phyloP scores from a whole-genome alignment of 2,329 filamentous ascomycete genomes.

The Tolypocladium capitatum region DNA sequence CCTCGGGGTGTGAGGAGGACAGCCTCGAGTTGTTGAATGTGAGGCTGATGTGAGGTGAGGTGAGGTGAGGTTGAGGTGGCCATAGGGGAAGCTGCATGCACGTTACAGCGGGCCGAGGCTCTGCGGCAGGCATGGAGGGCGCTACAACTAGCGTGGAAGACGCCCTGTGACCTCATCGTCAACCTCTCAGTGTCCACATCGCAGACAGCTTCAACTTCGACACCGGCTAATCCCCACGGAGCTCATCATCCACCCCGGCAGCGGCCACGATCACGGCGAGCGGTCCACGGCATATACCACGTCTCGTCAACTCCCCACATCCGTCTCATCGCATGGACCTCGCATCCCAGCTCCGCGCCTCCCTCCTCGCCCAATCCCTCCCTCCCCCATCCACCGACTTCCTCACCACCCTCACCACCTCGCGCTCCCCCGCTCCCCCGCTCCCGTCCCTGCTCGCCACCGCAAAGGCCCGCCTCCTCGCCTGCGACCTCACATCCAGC shows the following conservation, averaged over 20 bases:
- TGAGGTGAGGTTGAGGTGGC: too few relatives aligned
- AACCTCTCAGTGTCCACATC: too few relatives aligned
- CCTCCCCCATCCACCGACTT: slow-evolving; percentile 41
- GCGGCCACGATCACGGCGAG: not conserved
- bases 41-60: not conserved
- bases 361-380: slow-evolving; percentile 40
- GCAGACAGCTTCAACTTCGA: too few relatives aligned
- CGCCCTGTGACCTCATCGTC: not conserved
- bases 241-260: not conserved
- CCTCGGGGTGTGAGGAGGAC: not conserved
- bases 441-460: slow-evolving; percentile 64
- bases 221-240: not conserved
- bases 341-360: slow-evolving; percentile 16
- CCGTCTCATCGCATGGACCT: slow-evolving; percentile 10
- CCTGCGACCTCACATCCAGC: slow-evolving; percentile 53
- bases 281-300: not conserved
- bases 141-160: not conserved
- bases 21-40: not conserved
- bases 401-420: slow-evolving; percentile 48
- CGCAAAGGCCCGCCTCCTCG: slow-evolving; percentile 65
- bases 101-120: not conserved
- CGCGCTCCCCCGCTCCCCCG: slow-evolving; percentile 43
- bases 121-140: not conserved
- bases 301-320: not conserved
- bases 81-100: too few relatives aligned